phyloP scores from a whole-genome alignment of 2,329 filamentous ascomycete species.

The Diaporthe vexans region DNA sequence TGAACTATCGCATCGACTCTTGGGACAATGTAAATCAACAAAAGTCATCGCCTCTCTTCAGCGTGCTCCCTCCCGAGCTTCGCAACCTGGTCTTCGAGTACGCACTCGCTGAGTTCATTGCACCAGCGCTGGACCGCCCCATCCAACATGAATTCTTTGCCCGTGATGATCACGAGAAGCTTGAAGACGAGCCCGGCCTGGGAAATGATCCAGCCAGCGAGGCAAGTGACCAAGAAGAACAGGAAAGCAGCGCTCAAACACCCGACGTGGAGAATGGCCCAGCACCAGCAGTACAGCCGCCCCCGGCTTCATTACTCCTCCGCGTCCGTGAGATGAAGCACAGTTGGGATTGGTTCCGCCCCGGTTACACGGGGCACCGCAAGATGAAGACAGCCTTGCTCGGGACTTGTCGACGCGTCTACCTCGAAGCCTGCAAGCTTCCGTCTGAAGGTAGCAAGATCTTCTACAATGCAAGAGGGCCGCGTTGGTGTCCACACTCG shows the following conservation, averaged over 20 bases:
- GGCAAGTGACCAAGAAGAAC: not conserved
- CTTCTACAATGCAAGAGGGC: constrained; percentile 17
- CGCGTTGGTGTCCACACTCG: constrained; percentile 2
- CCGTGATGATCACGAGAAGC: constrained; percentile 29
- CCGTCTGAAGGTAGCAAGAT: constrained; percentile 3
- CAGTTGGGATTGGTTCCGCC: constrained; percentile 30
- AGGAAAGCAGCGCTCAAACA: not conserved
- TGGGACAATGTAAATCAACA: constrained; percentile 15
- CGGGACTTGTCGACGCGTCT: constrained; percentile 33
- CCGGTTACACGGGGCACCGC: constrained; percentile 14
- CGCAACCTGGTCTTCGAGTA: constrained; percentile 23
- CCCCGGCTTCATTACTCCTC: not conserved
- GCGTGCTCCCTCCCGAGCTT: constrained; percentile 14
- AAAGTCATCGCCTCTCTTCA: constrained; percentile 17
- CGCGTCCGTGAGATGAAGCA: not conserved
- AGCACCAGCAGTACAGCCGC: constrained; percentile 12
- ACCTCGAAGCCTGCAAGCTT: constrained; percentile 30
- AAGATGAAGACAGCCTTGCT: constrained; percentile 8
- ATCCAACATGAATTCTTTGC: not conserved
- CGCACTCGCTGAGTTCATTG: constrained; percentile 7
- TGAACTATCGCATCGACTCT: constrained; percentile 4
- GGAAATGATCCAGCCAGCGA: not conserved
- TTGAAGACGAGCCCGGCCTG: constrained; percentile 15
- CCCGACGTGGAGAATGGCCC: not conserved
- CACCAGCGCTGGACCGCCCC: constrained; percentile 13